These are phyloP conservation scores for Turritis glabra DNA, from an alignment of 345 rosid species.

Conservation along the genomic window DNA sequence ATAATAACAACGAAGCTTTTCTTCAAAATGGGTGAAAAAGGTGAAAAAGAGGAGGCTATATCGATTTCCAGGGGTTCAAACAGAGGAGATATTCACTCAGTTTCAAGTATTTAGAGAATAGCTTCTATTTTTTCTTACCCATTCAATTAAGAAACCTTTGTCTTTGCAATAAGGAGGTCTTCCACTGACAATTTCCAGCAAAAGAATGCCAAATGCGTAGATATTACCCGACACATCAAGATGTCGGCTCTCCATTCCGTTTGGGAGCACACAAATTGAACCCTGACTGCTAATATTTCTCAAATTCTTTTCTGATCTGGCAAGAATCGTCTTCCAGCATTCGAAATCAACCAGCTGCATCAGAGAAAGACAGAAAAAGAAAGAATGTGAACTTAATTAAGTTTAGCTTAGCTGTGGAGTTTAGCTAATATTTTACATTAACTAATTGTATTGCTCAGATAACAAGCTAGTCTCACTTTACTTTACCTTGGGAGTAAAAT, in stretches of 20 bases:
- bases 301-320: conserved; percentile 84
- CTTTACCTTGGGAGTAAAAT: conserved; percentile 89
- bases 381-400: neutral
- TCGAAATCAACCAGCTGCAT: conserved; percentile 94
- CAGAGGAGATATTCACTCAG: neutral
- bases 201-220: conserved; percentile 84
- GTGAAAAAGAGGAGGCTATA: neutral
- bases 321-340: conserved; percentile 92
- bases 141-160: conserved; percentile 80
- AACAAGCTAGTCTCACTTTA: conserved; percentile 3
- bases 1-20: neutral
- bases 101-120: neutral
- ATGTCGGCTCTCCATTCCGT: conserved; percentile 69
- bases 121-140: conserved; percentile 53
- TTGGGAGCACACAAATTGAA: conserved; percentile 73
- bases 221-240: conserved; percentile 83
- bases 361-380: neutral
- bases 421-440: too few relatives aligned
- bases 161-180: conserved; percentile 88
- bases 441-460: conserved; percentile 4
- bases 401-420: neutral
- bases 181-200: conserved; percentile 88
- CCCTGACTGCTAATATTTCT: conserved; percentile 77
- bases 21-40: neutral
- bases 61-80: neutral